Conservation (phyloP, 768 basidiomycete genomes). For the Mycena albidolilacea region DNA sequence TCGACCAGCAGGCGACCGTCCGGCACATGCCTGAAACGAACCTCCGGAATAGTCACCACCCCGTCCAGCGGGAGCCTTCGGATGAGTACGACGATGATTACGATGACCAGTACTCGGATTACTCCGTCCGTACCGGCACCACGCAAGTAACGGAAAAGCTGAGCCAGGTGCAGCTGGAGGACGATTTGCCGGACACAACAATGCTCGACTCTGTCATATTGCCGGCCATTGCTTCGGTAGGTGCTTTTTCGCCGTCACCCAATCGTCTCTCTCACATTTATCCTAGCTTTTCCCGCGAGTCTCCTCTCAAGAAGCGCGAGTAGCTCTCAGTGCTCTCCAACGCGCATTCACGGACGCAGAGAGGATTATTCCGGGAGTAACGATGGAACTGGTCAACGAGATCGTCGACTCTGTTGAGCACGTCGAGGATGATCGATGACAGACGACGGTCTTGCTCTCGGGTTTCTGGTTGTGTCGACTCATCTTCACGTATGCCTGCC, state of each 20-base stretch:
- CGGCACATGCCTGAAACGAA: conserved; percentile 61
- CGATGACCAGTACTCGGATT: conserved; percentile 69
- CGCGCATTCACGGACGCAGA: conserved; percentile 96
- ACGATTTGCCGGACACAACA: conserved; percentile 83
- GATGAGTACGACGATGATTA: conserved; percentile 79
- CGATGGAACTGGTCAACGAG: conserved; percentile 93
- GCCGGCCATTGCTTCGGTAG: conserved; percentile 95
- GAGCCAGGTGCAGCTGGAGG: conserved; percentile 63
- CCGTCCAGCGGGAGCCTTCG: conserved; percentile 63
- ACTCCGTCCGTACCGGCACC: conserved; percentile 58
- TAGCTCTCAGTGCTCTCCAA: conserved; percentile 88
- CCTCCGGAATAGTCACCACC: conserved; percentile 49
- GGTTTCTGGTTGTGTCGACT: conserved; percentile 29
- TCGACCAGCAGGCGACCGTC: conserved; percentile 78
- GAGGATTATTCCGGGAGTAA: conserved; percentile 94
- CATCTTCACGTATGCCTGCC: conserved; percentile 21
- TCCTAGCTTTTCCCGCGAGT: conserved; percentile 91
- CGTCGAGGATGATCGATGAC: conserved; percentile 82
- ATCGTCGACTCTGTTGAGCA: conserved; percentile 95
- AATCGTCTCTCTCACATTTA: conserved; percentile 21
- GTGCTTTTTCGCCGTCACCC: conserved; percentile 46
- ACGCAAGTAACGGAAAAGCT: conserved; percentile 61
- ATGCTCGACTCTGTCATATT: conserved; percentile 97
- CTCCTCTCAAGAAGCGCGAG: conserved; percentile 91
- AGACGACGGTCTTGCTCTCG: conserved; percentile 17